phyloP scores from a whole-genome alignment of 306 rosid species.

The Betula pendula region DNA sequence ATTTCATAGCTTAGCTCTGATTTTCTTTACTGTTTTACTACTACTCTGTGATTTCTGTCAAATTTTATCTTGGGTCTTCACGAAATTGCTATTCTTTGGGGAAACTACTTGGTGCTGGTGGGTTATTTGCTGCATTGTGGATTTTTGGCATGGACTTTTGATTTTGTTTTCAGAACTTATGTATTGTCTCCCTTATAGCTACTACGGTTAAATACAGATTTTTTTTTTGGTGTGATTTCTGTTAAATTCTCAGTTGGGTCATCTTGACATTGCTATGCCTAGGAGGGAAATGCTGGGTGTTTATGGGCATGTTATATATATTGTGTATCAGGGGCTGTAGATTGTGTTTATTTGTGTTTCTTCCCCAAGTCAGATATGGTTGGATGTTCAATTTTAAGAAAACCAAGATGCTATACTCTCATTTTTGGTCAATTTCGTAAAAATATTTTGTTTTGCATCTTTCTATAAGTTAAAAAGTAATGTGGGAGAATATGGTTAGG shows the following conservation, averaged over 20 bases:
- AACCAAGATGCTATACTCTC: not conserved
- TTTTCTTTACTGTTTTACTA: slow-evolving; percentile 3
- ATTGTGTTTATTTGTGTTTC: not conserved
- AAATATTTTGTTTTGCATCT: not conserved
- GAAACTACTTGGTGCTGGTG: not conserved
- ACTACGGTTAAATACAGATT: not conserved
- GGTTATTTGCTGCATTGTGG: not conserved
- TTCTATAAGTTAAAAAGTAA: not conserved
- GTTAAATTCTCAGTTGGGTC: not conserved
- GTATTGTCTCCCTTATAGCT: not conserved
- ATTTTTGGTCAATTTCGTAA: slow-evolving; percentile 1
- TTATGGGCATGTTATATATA: slow-evolving; percentile 2
- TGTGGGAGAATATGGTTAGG: not conserved
- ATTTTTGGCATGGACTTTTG: not conserved
- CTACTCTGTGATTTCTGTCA: not conserved
- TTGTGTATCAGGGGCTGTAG: not conserved
- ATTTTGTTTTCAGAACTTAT: not conserved
- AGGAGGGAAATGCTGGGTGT: slow-evolving; percentile 3
- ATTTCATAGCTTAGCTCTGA: slow-evolving; percentile 2
- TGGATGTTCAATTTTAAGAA: slow-evolving; percentile 3
- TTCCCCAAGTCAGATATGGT: not conserved
- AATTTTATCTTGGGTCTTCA: slow-evolving; percentile 12
- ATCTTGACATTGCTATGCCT: not conserved
- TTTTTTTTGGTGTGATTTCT: not conserved
- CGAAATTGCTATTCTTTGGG: not conserved